These are phyloP conservation scores for Arxiozyma slooffiae DNA, from an alignment of 1,139 yeast genomes.

Conservation along the genomic window DNA sequence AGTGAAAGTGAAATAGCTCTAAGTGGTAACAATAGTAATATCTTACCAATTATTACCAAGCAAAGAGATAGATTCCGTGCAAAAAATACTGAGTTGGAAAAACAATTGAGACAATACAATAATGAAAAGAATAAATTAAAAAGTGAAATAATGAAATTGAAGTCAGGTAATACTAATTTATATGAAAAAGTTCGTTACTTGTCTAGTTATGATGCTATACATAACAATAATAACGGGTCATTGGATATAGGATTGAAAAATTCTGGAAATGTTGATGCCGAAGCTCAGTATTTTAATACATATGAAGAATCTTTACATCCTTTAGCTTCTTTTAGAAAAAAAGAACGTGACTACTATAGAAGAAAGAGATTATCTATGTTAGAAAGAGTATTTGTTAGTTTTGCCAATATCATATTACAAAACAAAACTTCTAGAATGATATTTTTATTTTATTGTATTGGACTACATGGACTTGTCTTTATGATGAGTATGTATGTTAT, in stretches of 20 bases:
- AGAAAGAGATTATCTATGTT: constrained; percentile 63
- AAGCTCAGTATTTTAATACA: constrained; percentile 49
- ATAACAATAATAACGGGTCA: constrained; percentile 15
- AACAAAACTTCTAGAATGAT: constrained; percentile 64
- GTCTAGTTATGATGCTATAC: constrained; percentile 39
- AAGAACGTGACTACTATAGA: constrained; percentile 64
- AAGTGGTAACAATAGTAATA: constrained; percentile 31
- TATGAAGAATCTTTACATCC: constrained; percentile 81
- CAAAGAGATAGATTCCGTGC: constrained; percentile 88
- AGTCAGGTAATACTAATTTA: constrained; percentile 65
- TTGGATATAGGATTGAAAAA: constrained; percentile 5
- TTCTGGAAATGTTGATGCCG: constrained; percentile 33
- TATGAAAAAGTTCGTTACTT: constrained; percentile 75
- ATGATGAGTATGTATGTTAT: constrained; percentile 51
- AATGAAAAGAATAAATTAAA: constrained; percentile 49
- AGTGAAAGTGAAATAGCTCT: constrained; percentile 14
- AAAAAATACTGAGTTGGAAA: constrained; percentile 73
- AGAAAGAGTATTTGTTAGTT: constrained; percentile 66
- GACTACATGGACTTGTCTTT: constrained; percentile 68
- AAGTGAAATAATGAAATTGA: constrained; percentile 53
- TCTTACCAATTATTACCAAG: constrained; percentile 81
- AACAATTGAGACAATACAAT: constrained; percentile 57
- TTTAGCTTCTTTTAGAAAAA: constrained; percentile 67
- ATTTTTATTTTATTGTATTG: constrained; percentile 63
- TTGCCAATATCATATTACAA: constrained; percentile 65